Base-by-base conservation (phyloP, 2,329 filamentous ascomycete species). In the Neospermospora avenae region DNA sequence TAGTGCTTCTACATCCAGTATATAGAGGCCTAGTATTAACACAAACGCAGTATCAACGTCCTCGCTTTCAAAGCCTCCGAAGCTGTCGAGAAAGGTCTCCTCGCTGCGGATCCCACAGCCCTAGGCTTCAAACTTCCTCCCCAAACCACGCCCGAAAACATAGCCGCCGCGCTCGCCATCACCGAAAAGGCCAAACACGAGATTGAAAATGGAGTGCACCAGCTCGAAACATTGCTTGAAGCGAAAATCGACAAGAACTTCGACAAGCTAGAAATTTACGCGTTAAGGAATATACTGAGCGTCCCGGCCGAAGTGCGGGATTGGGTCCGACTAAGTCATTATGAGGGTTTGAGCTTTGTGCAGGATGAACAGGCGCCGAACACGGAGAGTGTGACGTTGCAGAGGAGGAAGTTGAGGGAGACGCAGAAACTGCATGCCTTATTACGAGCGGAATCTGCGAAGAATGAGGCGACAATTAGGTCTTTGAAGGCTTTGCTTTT, bases 1-100 rank as follows among this genome's bases (percentile, higher is more conserved):
- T 3, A 31, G 42, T 41, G 4, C 13, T 25, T 31, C 14, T 14
- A 6, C n/a, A 16, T 11, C 7, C 20, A 49, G 5, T 20, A 1
- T 7, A 5, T 13, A 11, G 31, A 31, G 4, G 2, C n/a, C 22
- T n/a, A 37, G 10, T 22, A 25, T 31, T 84, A 93, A 98, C 77
- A 93, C 98, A 69, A 96, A 98, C 97, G 98, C 80, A 90, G 89
- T 58, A 86, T 97, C 75, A 99, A 98, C 78, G 90, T 93, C 71
- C 84, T 97, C 70, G 89, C 95, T 70, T 95, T 96, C 76, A 89
- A 89, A 74, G 93, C 91, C 57, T 87, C 96, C 70, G 90, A 91
- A 70, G 91, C 89, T 62, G 86, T 98, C 66, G 95, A 98, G 75
- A 84, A 86, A 58, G 90, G 91, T 1, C 85, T 99, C 20, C 80